A percentile compares a stretch with the other conserved stretches of the same genome.
Evolutionary conservation across 768 basidiomycete species (phyloP).

Genomic region (Podaxis sp.): DNA sequence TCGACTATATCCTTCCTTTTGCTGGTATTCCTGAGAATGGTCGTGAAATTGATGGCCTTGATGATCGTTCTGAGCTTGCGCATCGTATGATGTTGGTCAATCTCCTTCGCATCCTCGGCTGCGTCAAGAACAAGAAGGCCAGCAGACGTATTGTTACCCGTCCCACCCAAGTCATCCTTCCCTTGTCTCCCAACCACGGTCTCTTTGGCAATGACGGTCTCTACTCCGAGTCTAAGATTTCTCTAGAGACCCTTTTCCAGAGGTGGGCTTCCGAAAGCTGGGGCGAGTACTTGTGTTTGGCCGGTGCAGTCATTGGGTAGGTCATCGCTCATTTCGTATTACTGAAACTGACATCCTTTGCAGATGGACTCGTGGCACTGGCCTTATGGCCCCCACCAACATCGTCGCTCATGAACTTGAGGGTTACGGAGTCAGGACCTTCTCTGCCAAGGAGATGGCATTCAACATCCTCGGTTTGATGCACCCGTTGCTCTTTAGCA

Average conservation of each 20-base stretch:
- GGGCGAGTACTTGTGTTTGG: conserved; percentile 98
- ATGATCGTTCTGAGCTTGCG: conserved; percentile 96
- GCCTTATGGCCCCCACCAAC: conserved; percentile 94
- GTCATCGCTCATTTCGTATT: conserved; percentile 24
- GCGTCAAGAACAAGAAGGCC: conserved; percentile 98
- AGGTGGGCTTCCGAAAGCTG: conserved; percentile 98
- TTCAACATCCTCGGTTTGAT: conserved; percentile 99
- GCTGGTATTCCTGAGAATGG: conserved; percentile 99
- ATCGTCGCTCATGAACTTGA: conserved; percentile 94
- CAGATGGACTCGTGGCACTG: conserved; percentile 98
- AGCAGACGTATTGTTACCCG: conserved; percentile 95
- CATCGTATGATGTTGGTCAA: conserved; percentile 99
- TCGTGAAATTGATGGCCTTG: conserved; percentile 94
- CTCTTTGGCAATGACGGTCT: conserved; percentile 97
- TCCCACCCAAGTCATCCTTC: conserved; percentile 97
- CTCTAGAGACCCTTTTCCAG: conserved; percentile 96
- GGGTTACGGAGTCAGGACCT: conserved; percentile 90
- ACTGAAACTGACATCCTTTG: conserved; percentile 14
- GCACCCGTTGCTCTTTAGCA: conserved; percentile 99
- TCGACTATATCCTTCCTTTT: conserved; percentile 98
- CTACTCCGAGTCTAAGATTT: conserved; percentile 98
- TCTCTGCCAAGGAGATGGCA: conserved; percentile 99
- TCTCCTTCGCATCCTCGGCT: conserved; percentile 91
- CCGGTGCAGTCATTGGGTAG: conserved; percentile 97
- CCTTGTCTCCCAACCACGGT: conserved; percentile 97